phyloP scores from a whole-genome alignment of 352 stramenopile genomes.

The Poterioochromonas sp. region DNA sequence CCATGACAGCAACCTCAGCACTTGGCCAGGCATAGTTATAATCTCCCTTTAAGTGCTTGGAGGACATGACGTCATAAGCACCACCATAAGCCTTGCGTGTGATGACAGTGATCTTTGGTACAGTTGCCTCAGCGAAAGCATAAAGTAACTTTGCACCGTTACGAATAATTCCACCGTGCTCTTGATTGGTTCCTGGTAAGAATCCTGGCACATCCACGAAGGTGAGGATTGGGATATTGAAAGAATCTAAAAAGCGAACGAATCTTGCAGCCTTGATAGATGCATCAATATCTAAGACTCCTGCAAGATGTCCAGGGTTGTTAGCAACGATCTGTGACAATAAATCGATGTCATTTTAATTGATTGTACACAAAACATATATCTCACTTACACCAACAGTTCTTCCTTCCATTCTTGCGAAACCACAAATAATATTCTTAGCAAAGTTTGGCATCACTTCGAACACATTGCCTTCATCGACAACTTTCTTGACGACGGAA shows the following conservation, averaged over 20 bases:
- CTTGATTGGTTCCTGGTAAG: conserved; percentile 85
- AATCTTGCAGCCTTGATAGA: conserved; percentile 81
- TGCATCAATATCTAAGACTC: conserved; percentile 93
- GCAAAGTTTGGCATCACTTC: conserved; percentile 93
- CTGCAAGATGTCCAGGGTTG: conserved; percentile 89
- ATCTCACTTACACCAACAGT: conserved; percentile 62
- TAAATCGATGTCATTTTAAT: not conserved
- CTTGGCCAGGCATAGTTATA: conserved; percentile 88
- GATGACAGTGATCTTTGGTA: conserved; percentile 98
- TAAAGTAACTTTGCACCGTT: conserved; percentile 95
- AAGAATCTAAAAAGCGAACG: conserved; percentile 86
- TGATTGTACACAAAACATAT: not conserved
- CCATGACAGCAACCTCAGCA: conserved; percentile 76
- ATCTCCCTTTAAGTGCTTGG: conserved; percentile 92
- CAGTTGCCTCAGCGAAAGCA: conserved; percentile 91
- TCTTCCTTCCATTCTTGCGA: conserved; percentile 85
- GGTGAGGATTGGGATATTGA: conserved; percentile 95
- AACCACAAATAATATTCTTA: conserved; percentile 94
- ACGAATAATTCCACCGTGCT: conserved; percentile 87
- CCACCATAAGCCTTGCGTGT: conserved; percentile 95
- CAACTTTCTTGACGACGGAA: conserved; percentile 80
- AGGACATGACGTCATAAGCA: conserved; percentile 97
- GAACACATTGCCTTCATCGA: conserved; percentile 90
- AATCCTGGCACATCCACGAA: conserved; percentile 98
- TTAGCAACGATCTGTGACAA: conserved; percentile 76